These are phyloP conservation scores for Globisporangium lucens DNA, from an alignment of 352 stramenopile genomes.

Conservation along the genomic window DNA sequence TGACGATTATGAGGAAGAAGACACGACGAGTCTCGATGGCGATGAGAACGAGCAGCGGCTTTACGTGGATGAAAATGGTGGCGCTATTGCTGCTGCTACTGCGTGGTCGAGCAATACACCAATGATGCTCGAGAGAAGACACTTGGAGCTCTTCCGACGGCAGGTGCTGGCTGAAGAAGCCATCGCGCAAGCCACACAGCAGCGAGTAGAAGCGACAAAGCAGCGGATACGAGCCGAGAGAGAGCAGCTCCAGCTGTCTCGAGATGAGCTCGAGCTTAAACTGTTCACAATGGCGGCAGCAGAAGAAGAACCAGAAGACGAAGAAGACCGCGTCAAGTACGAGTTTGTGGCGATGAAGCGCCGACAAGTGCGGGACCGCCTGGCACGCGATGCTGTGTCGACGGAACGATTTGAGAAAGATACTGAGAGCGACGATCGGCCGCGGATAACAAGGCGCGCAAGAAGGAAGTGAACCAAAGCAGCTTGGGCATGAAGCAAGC, in stretches of 20 bases:
- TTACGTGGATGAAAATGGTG: background rate
- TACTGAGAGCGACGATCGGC: background rate
- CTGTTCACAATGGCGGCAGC: background rate
- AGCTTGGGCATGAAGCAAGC: no score
- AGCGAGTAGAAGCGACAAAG: background rate
- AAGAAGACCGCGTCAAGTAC: background rate
- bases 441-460: background rate
- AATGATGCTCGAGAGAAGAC: background rate
- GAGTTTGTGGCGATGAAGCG: slow-evolving; percentile 5
- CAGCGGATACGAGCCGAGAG: background rate
- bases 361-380: background rate
- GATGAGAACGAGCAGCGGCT: background rate
- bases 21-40: background rate
- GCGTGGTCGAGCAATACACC: background rate
- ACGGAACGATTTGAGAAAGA: background rate
- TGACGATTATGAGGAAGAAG: background rate
- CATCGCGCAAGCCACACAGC: background rate
- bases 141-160: slow-evolving; percentile 3
- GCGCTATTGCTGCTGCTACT: background rate
- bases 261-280: slow-evolving; percentile 1
- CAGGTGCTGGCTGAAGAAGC: background rate
- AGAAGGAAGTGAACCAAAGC: background rate
- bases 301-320: background rate
- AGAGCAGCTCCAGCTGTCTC: background rate
- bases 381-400: background rate